These are phyloP conservation scores for Cynara cardunculus DNA, from an alignment of 129 eudicot species.

Conservation along the genomic window DNA sequence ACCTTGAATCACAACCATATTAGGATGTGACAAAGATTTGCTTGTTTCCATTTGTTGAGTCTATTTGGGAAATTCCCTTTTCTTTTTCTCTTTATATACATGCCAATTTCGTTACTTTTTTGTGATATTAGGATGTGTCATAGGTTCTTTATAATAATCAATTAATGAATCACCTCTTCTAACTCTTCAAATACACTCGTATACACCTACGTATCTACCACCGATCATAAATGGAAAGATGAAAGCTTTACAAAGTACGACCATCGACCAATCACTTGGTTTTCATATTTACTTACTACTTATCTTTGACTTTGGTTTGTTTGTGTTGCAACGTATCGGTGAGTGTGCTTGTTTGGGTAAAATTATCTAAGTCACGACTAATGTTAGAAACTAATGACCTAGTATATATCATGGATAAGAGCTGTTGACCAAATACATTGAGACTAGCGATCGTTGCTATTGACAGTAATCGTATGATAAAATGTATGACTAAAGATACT, in stretches of 20 bases:
- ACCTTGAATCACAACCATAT: constrained; percentile 30
- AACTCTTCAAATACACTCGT: background rate
- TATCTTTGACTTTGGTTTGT: no score
- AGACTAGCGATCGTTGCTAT: no score
- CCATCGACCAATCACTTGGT: background rate
- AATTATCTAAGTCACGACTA: no score
- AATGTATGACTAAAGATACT: no score
- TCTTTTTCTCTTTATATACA: constrained; percentile 24
- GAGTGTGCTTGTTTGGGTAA: no score
- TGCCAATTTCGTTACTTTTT: constrained; percentile 24
- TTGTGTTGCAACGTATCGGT: no score
- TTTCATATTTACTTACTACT: no score
- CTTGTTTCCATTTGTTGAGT: constrained; percentile 38
- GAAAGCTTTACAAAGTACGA: background rate
- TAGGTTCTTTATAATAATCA: constrained; percentile 2
- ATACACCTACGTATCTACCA: no score
- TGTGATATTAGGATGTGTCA: constrained; percentile 20
- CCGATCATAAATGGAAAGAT: background rate
- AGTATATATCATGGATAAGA: no score
- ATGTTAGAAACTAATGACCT: no score
- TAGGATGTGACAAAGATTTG: constrained; percentile 39
- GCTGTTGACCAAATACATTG: no score
- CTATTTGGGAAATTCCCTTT: constrained; percentile 27
- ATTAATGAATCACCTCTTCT: background rate
- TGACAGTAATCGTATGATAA: no score